These are phyloP conservation scores for Diutina rugosa DNA, from an alignment of 1,139 yeast genomes.

Conservation along the genomic window DNA sequence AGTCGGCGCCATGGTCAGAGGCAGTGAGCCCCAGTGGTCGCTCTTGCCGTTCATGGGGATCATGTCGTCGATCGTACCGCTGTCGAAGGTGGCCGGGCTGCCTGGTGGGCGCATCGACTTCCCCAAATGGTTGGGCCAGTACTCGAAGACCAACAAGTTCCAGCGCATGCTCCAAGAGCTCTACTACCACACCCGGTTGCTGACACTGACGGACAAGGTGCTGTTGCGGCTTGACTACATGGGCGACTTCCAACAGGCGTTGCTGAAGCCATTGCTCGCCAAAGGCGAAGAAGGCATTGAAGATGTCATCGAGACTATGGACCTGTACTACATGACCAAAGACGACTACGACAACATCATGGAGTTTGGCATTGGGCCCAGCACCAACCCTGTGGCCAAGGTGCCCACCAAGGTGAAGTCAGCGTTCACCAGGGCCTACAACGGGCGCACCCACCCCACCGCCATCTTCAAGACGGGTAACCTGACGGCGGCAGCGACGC, in stretches of 20 bases:
- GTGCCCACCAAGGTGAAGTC: conserved; percentile 68
- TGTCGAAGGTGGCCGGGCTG: conserved; percentile 60
- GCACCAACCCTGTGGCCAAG: conserved; percentile 35
- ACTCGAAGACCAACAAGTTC: conserved; percentile 73
- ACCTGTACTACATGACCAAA: conserved; percentile 68
- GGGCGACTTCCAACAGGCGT: conserved; percentile 43
- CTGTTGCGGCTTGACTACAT: conserved; percentile 73
- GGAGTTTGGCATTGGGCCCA: conserved; percentile 69
- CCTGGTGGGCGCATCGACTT: conserved; percentile 52
- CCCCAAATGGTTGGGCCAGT: conserved; percentile 84
- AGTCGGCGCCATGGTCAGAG: conserved; percentile 70
- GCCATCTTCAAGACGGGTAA: conserved; percentile 68
- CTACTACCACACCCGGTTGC: conserved; percentile 75
- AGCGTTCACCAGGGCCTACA: conserved; percentile 78
- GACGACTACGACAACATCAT: conserved; percentile 86
- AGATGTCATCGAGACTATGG: conserved; percentile 58
- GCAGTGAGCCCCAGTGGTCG: conserved; percentile 94
- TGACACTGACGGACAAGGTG: conserved; percentile 62
- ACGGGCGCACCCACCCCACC: conserved; percentile 64
- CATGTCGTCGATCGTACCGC: conserved; percentile 75
- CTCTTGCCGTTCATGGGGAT: conserved; percentile 87
- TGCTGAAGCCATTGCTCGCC: conserved; percentile 42
- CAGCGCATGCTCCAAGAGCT: conserved; percentile 72
- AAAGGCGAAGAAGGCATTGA: conserved; percentile 52
- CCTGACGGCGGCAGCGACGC: conserved; percentile 21